Base-by-base conservation (phyloP, 768 basidiomycete genomes). In the Exsudoporus frostii region DNA sequence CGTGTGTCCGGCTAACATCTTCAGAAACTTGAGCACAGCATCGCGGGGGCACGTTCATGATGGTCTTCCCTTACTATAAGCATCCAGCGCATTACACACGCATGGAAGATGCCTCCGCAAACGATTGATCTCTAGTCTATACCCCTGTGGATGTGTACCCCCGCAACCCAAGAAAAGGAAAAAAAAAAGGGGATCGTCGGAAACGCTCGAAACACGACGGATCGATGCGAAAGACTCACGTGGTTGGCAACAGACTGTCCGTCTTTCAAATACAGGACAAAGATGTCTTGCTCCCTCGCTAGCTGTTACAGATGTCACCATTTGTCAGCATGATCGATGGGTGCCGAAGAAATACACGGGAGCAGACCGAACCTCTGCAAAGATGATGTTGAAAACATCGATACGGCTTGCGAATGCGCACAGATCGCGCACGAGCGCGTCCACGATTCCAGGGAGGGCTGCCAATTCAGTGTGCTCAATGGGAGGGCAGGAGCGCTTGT, bases 181-280 rank as follows among this genome's bases (percentile, higher is more conserved):
- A n/a, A n/a, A n/a, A n/a, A n/a, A 9, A n/a, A n/a, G n/a, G n/a
- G n/a, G 14, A 20, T 19, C 5, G 32, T 30, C 32, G 3, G 11
- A 25, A 33, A 8, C 7, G n/a, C n/a, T n/a, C n/a, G n/a, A n/a
- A n/a, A n/a, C n/a, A 8, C 7, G 10, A 22, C 15, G 27, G 3
- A 7, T 2, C 8, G n/a, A 34, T 8, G 5, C 15, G 4, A 11
- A 33, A 14, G 5, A 44, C 54, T 8, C 14, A 57, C 62, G 51
- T 33, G 53, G 42, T 58, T 30, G 10, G 30, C 33, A 14, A 45
- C 24, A 14, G 62, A 61, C 41, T 53, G 59, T 9, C 62, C 58
- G 22, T 64, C 62, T 39, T 63, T 64, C 40, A 63, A 36, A 41
- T 57, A 57, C n/a, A 63, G 1, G 20, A 63, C 7, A 11, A 60